Conservation (phyloP, 2,329 filamentous ascomycete species). For the Alternaria burnsii region DNA sequence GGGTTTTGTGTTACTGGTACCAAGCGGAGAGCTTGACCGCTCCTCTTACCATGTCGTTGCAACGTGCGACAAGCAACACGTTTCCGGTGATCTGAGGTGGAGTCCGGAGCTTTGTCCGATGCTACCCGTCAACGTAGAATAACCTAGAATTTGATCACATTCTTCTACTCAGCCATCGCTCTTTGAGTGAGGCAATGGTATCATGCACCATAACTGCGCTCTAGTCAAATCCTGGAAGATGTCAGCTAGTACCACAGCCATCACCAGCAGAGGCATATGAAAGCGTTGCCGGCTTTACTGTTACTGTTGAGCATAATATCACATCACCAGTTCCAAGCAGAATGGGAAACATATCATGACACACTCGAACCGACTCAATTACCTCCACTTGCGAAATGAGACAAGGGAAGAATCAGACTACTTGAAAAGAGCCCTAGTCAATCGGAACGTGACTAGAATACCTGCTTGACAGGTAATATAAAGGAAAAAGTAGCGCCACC, state of each 20-base stretch:
- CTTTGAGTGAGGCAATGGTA: no score
- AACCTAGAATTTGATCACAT: not conserved
- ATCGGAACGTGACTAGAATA: no score
- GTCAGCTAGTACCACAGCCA: no score
- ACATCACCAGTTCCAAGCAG: no score
- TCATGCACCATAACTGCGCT: no score
- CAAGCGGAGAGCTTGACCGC: conserved; percentile 16
- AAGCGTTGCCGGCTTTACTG: no score
- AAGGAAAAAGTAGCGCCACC: no score
- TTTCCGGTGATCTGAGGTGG: not conserved
- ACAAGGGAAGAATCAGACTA: conserved; percentile 18
- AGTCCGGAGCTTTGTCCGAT: conserved; percentile 1
- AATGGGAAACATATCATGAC: not conserved
- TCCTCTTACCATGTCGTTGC: conserved; percentile 8
- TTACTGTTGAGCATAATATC: no score
- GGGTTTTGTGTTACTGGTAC: conserved; percentile 3
- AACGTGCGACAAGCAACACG: not conserved
- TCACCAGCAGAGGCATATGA: no score
- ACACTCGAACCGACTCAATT: conserved; percentile 31
- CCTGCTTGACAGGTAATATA: no score
- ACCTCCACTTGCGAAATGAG: conserved; percentile 26
- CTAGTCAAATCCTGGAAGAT: not conserved
- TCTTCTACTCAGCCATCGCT: not conserved
- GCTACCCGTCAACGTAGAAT: conserved; percentile 5
- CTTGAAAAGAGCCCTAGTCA: not conserved